Evolutionary conservation across 108 stramenopile genomes (phyloP).

Genomic region (Cyclotella cryptica): DNA sequence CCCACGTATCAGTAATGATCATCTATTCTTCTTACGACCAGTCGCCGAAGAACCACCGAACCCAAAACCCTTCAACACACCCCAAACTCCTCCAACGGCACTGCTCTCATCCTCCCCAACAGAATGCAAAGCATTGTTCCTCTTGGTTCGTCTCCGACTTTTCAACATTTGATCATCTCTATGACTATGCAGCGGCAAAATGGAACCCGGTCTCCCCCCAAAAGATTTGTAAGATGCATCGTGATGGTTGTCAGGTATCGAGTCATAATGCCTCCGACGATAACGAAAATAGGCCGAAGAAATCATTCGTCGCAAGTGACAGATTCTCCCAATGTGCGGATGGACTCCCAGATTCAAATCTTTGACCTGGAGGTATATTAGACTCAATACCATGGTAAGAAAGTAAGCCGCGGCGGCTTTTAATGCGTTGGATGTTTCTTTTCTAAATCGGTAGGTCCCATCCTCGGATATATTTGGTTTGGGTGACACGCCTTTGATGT

Average conservation of each 20-base stretch:
- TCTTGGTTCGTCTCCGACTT: constrained; percentile 24
- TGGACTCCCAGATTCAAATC: constrained; percentile 42
- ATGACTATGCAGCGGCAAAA: constrained; percentile 22
- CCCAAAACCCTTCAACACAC: constrained; percentile 28
- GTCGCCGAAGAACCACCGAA: constrained; percentile 26
- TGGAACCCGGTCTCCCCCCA: background rate
- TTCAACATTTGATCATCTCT: constrained; percentile 23
- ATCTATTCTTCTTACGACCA: constrained; percentile 51
- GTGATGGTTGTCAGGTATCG: constrained; percentile 43
- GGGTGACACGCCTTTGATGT: constrained; percentile 45
- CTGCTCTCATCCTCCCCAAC: constrained; percentile 1
- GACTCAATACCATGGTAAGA: constrained; percentile 43
- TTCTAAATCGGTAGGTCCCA: constrained; percentile 35
- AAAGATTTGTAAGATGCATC: background rate
- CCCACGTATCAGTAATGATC: background rate
- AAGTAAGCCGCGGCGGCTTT: constrained; percentile 58
- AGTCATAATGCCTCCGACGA: constrained; percentile 50
- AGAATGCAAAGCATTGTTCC: constrained; percentile 1
- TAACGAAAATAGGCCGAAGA: constrained; percentile 41
- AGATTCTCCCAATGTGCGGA: constrained; percentile 36
- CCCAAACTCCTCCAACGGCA: constrained; percentile 30
- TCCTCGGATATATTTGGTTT: constrained; percentile 19
- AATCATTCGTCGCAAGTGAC: constrained; percentile 42
- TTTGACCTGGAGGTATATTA: constrained; percentile 40
- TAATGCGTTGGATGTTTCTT: constrained; percentile 56